Evolutionary conservation across 768 basidiomycete species (phyloP).

Genomic region (Macrolepiota dolichaula): DNA sequence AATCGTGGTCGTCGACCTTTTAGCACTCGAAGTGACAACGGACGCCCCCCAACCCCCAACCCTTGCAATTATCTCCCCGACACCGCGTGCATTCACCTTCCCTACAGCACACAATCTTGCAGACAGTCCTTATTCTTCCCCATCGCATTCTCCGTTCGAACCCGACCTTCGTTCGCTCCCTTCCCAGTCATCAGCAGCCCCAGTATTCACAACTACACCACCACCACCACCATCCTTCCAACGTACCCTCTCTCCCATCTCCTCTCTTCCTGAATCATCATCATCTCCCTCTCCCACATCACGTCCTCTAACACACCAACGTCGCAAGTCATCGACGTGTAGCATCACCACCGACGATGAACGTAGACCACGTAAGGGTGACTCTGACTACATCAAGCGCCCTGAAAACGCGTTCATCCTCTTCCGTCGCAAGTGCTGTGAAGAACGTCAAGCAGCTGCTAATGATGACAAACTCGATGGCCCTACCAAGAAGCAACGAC

Average conservation of each 20-base stretch:
- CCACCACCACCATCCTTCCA: constrained; percentile 17
- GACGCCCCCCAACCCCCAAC: constrained; percentile 54
- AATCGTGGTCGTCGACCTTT: constrained; percentile 14
- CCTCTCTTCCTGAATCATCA: constrained; percentile 17
- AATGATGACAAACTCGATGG: constrained; percentile 42
- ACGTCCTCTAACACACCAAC: constrained; percentile 34
- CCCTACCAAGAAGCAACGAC: constrained; percentile 66
- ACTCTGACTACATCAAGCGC: constrained; percentile 81
- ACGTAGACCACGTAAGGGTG: constrained; percentile 65
- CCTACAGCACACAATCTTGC: constrained; percentile 56
- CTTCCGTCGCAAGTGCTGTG: constrained; percentile 76
- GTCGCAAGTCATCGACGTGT: constrained; percentile 46
- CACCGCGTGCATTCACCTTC: constrained; percentile 70
- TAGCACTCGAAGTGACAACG: constrained; percentile 76
- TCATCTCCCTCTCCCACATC: constrained; percentile 5
- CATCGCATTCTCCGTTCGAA: constrained; percentile 70
- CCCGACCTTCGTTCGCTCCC: constrained; percentile 59
- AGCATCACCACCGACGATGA: constrained; percentile 42
- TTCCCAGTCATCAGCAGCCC: constrained; percentile 30
- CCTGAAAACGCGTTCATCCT: constrained; percentile 85
- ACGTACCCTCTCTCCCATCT: constrained; percentile 11
- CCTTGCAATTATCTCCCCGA: constrained; percentile 62
- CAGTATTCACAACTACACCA: constrained; percentile 38
- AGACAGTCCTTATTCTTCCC: constrained; percentile 70
- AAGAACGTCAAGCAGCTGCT: constrained; percentile 58